Base-by-base conservation (phyloP, 148 eudicot species). In the Heliamphora exappendiculata region DNA sequence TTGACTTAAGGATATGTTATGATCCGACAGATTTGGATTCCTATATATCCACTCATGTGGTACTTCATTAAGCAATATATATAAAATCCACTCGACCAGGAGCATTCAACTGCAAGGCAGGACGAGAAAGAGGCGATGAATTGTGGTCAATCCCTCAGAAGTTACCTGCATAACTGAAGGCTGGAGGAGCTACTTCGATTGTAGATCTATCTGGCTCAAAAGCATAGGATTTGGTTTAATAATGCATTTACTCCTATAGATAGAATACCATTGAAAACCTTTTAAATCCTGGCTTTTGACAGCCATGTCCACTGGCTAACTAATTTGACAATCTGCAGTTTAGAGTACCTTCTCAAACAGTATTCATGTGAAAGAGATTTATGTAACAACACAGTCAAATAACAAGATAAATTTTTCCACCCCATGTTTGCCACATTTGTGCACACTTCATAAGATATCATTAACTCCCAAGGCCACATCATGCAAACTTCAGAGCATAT, bases 291-390 rank as follows among this genome's bases (percentile, higher is more conserved):
- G 13, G n/a, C n/a, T n/a, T n/a, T n/a, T n/a, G n/a, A n/a, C 70
- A 28, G 17, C 20, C 69, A 34, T n/a, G n/a, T 3, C 45, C 36
- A 36, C 24, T 0, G 24, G 7, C 70, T 10, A 67, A 0, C 29
- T 36, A 67, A n/a, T 41, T 67, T 67, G 29, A 22, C 17, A 67
- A 67, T 67, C n/a, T 31, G 66, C 66, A 62, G 37, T 62, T 29
- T 62, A 13, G 6, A 50, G 9, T 33, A 44, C 60, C 42, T 50
- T 71, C 41, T 51, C 44, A 19, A 11, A 70, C 74, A 17, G 19
- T 47, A 11, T 28, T 69, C 28, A 7, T 13, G n/a, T 26, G 44
- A 39, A 68, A 51, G 19, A 49, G 33, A 34, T 11, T 57, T 20
- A 33, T n/a, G 20, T 54, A 33, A 36, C n/a, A 71, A 50, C 13